Base-by-base conservation (phyloP, 805 yeast species). In the Ogataea methylovora region DNA sequence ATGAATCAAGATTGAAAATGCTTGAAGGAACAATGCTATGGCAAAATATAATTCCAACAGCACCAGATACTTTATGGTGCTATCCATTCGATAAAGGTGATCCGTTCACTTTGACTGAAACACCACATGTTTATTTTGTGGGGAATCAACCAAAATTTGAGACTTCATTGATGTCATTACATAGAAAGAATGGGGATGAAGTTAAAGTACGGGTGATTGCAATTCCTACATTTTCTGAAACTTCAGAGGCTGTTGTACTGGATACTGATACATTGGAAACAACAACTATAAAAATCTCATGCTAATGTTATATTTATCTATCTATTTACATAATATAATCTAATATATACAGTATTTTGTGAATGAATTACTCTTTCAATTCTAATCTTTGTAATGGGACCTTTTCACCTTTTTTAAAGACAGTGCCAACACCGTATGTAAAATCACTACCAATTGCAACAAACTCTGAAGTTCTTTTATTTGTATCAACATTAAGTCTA, bases 51-150 rank as follows among this genome's bases (percentile, higher is more conserved):
- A 78, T 84, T 1, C 98, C 98, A 3, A 87, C 97, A 0, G 94
- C 96, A 1, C 98, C 98, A 0, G 97, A 92, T 50, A 92, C 98
- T 0, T 60, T 92, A 28, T 82, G 88, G 69, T 79, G 94, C 44
- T 87, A 85, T 47, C 97, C 98, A 1, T 88, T 69, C 48, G 69
- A 71, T 9, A 73, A 76, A 18, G 48, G 52, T 2, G 97, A 92
- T 55, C 97, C 97, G 4, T 86, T 90, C 54, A 64, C 78, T 2
- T 61, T 92, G n/a, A 61, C 61, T 8, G 84, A 84, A 48, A 74
- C 84, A 13, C 97, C 97, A 1, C 88, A 86, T 52, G 80, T 88
- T 3, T 86, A 83, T 49, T 76, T 85, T 46, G 85, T 75, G 4
- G 97, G 96, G 0, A 90, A 88, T 51, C 95, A 86, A 54, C 73